A percentile compares a stretch with the other conserved stretches of the same genome.
These are phyloP conservation scores for Verticillium isaacii DNA, from an alignment of 2,329 filamentous ascomycete species.

Conservation along the genomic window DNA sequence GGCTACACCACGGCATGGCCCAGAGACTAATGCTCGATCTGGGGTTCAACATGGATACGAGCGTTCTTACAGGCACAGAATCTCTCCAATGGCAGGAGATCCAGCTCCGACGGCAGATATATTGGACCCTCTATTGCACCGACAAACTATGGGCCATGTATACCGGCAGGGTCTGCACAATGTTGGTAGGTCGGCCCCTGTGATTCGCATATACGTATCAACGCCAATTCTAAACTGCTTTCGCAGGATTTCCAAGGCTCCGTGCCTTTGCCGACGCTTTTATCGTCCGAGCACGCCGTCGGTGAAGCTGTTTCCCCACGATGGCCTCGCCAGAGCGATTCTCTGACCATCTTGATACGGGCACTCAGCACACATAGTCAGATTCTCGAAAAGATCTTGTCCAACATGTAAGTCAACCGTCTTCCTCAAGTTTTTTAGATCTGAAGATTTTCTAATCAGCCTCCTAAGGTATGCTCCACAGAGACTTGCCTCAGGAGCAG, in stretches of 20 bases:
- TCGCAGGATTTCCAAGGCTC: conserved; percentile 23
- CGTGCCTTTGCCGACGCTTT: conserved; percentile 18
- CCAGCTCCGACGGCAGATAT: conserved; percentile 27
- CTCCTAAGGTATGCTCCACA: conserved; percentile 24
- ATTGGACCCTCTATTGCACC: conserved; percentile 28
- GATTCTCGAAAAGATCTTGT: too few species aligned
- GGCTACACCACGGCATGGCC: conserved; percentile 31
- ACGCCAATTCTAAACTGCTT: background rate
- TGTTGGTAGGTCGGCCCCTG: conserved; percentile 19
- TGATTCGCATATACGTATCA: background rate
- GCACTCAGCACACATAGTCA: background rate
- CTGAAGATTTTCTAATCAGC: background rate
- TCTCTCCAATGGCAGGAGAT: conserved; percentile 20
- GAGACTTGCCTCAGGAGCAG: conserved; percentile 11
- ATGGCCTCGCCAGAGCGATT: background rate
- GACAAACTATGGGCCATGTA: conserved; percentile 29
- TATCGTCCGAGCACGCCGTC: background rate
- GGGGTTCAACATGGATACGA: conserved; percentile 29
- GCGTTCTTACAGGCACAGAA: conserved; percentile 17
- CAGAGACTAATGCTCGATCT: conserved; percentile 28
- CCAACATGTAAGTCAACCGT: too few species aligned
- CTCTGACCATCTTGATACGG: background rate
- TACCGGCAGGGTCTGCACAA: conserved; percentile 27
- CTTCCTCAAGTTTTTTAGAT: too few species aligned
- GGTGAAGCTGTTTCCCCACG: background rate